phyloP scores from a whole-genome alignment of 352 stramenopile genomes.

The Phytophthora melonis region DNA sequence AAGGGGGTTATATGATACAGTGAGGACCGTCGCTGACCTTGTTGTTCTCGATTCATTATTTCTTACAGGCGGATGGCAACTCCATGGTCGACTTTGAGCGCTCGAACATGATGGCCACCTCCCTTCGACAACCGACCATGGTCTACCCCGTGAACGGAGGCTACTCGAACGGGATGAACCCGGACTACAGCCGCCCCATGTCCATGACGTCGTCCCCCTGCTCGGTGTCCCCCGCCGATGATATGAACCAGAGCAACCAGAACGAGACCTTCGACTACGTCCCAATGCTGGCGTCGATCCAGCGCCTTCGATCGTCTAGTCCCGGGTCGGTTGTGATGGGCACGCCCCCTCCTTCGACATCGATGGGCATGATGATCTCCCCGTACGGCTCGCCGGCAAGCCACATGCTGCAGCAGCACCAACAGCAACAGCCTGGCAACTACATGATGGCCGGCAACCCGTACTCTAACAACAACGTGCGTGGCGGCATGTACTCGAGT shows the following conservation, averaged over 20 bases:
- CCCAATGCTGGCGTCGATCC: conserved; percentile 47
- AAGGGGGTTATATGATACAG: background rate
- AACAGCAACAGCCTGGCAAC: conserved; percentile 37
- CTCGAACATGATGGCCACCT: conserved; percentile 51
- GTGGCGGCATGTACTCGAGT: conserved; percentile 37
- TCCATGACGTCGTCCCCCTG: conserved; percentile 44
- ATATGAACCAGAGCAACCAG: conserved; percentile 46
- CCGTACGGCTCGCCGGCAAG: conserved; percentile 43
- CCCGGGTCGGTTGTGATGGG: conserved; percentile 37
- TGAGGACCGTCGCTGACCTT: conserved; percentile 12
- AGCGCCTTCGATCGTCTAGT: conserved; percentile 41
- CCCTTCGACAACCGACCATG: conserved; percentile 50
- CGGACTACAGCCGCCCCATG: conserved; percentile 43
- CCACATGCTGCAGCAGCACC: conserved; percentile 44
- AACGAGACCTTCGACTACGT: conserved; percentile 61
- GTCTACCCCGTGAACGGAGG: conserved; percentile 38
- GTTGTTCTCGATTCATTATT: background rate
- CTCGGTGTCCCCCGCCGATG: conserved; percentile 29
- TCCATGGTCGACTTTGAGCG: conserved; percentile 62
- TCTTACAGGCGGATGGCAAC: conserved; percentile 36
- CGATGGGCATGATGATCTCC: conserved; percentile 49
- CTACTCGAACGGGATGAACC: conserved; percentile 45
- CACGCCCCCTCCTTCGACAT: conserved; percentile 41
- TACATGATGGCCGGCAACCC: conserved; percentile 43
- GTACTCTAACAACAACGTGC: conserved; percentile 37